These are phyloP conservation scores for Penicillium coffeae DNA, from an alignment of 495 filamentous ascomycete genomes.

Conservation along the genomic window DNA sequence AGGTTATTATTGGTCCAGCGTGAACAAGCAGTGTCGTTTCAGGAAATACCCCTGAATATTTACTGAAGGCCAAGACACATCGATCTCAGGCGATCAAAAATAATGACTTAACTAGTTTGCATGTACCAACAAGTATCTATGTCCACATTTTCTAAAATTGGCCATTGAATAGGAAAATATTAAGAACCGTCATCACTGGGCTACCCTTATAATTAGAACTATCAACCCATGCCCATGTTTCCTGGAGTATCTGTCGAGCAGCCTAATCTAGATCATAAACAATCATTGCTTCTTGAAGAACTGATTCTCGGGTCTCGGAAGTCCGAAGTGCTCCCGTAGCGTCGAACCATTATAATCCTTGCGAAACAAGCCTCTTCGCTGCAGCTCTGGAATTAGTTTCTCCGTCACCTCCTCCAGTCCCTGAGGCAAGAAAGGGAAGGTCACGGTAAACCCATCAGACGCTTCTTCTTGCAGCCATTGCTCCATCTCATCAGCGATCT, in stretches of 20 bases:
- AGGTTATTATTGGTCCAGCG: background rate
- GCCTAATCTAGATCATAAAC: too few relatives aligned
- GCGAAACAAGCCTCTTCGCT: constrained; percentile 48
- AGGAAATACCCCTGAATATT: background rate
- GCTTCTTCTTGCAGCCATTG: constrained; percentile 45
- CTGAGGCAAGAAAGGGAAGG: constrained; percentile 49
- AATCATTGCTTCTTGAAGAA: constrained; percentile 34
- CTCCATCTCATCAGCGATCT: constrained; percentile 48
- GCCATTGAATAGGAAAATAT: too few relatives aligned
- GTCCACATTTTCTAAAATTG: too few relatives aligned
- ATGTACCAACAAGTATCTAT: too few relatives aligned
- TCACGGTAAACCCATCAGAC: constrained; percentile 45
- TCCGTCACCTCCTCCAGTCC: constrained; percentile 49
- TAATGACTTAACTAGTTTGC: too few relatives aligned
- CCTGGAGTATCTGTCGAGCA: too few relatives aligned
- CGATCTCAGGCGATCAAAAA: too few relatives aligned
- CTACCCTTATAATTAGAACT: too few relatives aligned
- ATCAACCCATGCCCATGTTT: too few relatives aligned
- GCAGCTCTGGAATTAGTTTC: constrained; percentile 47
- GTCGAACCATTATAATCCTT: constrained; percentile 39
- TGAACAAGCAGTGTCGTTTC: background rate
- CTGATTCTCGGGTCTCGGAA: constrained; percentile 46
- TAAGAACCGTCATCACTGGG: too few relatives aligned
- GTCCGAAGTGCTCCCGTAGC: constrained; percentile 49
- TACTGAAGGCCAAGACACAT: too few relatives aligned